Evolutionary conservation across 331 rosid genomes (phyloP), one percentile per base, ranked within the genome.

Genomic region (Acacia pycnantha): DNA sequence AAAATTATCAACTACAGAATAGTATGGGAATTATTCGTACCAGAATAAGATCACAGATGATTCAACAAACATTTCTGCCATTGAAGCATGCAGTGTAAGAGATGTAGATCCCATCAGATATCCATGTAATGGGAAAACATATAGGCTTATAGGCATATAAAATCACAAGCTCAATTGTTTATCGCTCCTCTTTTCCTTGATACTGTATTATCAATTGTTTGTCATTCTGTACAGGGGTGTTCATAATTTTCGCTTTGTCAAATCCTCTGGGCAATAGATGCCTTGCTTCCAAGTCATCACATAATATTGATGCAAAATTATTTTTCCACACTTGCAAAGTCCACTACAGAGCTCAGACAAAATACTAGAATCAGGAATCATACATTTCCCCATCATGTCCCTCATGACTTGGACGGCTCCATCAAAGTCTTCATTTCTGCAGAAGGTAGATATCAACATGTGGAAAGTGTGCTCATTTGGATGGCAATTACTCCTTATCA

Each of bases 401-500:
- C 81, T 82, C 90, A 95, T 78, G 35, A 89, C 81, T 79, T 89
- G 85, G 33, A 86, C 86, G 74, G 97, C 97, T 72, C 97, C 97
- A 77, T 93, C 97, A 77, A 85, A 93, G 83, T 95, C 98, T 59
- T 87, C 87, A 70, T 87, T 89, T 70, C 56, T 70, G 84, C 93
- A 86, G 77, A 93, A 93, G 12, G 92, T 68, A 22, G 92, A 84
- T 35, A 90, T 37, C 84, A 95, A 46, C 89, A 88, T 87, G 70
- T 72, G 72, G 21, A 90, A 90, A 82, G 92, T 90, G 15, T 81
- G 79, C 72, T 76, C 87, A 77, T 90, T 78, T 1, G 94, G 97
- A 82, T 43, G 88, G 81, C 68, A 90, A 37, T 93, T 94, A 61
- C 88, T 84, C 81, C 90, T 93, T 19, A 91, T 72, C 98, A 95